A percentile compares a stretch with the other conserved stretches of the same genome.
phyloP scores from a whole-genome alignment of 208 protist genomes.

The Acanthamoeba royreba region DNA sequence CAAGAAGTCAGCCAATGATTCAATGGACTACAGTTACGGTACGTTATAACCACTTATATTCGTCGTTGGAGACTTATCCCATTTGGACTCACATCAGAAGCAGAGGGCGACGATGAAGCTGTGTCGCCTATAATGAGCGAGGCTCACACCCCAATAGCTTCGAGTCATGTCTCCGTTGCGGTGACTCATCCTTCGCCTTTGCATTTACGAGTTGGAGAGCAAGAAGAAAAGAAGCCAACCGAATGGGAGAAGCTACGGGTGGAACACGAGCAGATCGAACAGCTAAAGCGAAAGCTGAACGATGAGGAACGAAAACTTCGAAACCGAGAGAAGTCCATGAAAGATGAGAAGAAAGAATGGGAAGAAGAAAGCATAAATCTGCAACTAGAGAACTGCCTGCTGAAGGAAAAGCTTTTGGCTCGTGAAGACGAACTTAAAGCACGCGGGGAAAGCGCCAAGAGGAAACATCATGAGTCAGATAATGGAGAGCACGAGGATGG shows the following conservation, averaged over 20 bases:
- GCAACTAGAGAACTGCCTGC: neutral
- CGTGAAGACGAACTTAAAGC: neutral
- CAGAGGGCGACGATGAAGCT: too few relatives aligned
- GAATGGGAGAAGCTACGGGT: neutral
- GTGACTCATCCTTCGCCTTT: too few relatives aligned
- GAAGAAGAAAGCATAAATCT: conserved; percentile 6
- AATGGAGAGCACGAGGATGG: neutral
- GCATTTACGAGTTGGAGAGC: too few relatives aligned
- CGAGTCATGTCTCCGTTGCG: neutral
- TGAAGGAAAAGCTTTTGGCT: neutral
- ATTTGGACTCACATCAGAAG: neutral
- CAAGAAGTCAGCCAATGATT: neutral
- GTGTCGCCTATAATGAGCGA: neutral
- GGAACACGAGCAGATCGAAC: neutral
- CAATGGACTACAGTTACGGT: neutral
- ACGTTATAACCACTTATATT: neutral
- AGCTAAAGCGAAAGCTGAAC: neutral
- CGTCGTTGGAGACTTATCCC: neutral
- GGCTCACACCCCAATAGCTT: neutral
- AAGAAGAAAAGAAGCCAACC: neutral
- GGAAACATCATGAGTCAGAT: neutral
- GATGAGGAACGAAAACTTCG: neutral
- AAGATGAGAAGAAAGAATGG: neutral
- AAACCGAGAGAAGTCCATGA: neutral
- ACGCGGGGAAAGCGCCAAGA: neutral